phyloP scores from a whole-genome alignment of 768 basidiomycete genomes.

The Leucocoprinus leucothites region DNA sequence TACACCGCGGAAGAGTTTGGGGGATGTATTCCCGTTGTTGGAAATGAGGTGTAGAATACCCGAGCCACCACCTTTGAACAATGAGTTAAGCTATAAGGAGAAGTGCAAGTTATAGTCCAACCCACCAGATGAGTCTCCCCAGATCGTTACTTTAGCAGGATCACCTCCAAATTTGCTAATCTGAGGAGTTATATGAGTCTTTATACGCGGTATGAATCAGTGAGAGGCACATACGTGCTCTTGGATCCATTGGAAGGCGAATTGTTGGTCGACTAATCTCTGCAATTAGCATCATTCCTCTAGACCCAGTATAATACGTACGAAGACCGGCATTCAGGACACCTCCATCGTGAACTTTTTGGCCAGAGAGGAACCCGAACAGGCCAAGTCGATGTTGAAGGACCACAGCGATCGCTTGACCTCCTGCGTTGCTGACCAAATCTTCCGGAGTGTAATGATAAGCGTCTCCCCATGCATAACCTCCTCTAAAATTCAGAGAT shows the following conservation, averaged over 20 bases:
- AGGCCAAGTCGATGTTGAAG: conserved; percentile 43
- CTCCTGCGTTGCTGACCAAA: conserved; percentile 26
- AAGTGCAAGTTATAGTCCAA: background rate
- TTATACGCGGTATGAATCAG: background rate
- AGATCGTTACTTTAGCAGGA: conserved; percentile 35
- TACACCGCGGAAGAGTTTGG: conserved; percentile 36
- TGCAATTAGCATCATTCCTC: background rate
- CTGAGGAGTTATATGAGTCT: conserved; percentile 17
- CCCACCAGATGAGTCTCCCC: conserved; percentile 40
- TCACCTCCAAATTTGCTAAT: conserved; percentile 40
- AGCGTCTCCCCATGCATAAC: background rate
- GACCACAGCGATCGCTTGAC: conserved; percentile 31
- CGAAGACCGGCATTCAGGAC: conserved; percentile 46
- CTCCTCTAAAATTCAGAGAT: background rate
- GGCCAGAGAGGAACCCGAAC: conserved; percentile 45
- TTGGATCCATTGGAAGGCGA: conserved; percentile 41
- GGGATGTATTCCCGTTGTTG: conserved; percentile 37
- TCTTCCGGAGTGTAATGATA: conserved; percentile 28
- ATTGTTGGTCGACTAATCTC: conserved; percentile 38
- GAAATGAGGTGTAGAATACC: conserved; percentile 46
- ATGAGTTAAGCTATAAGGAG: background rate
- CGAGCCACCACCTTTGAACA: conserved; percentile 39
- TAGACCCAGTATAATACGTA: conserved; percentile 20
- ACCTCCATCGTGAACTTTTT: conserved; percentile 37
- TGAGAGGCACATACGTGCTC: conserved; percentile 25